Base-by-base conservation (phyloP, 2,329 filamentous ascomycete species). In the Pseudogymnoascus sp. region DNA sequence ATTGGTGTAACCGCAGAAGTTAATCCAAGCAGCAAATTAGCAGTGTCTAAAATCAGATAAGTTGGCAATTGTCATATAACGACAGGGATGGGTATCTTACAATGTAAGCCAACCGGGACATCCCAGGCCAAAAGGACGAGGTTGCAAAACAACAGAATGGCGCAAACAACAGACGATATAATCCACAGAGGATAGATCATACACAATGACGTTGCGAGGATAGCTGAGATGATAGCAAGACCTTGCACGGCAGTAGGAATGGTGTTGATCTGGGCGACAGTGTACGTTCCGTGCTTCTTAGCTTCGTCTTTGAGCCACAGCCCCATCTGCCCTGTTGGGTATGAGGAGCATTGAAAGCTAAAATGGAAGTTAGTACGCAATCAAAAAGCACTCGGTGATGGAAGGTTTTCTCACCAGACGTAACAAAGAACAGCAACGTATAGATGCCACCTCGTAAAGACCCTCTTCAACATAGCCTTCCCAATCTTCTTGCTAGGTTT, bases 231-330 rank as follows among this genome's bases (percentile, higher is more conserved):
- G 4, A 74, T 67, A 1, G 72, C 70, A 11, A 74, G 68, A 1
- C 65, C 71, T 37, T 73, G 70, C 0, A 67, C 69, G 1, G 69
- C 65, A 18, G 66, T 67, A 1, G 66, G 66, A 4, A 66, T 63
- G 5, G 69, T 72, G 65, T 75, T 74, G 51, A 75, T 73, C 14
- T 74, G 64, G 0, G 71, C 64, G 1, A 72, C 67, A 0, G 71
- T 67, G 42, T 72, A 75, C 5, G 66, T 68, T 23, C 47, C 47
- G 14, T 54, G 47, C 47, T 54, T 54, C 47, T 54, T 54, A 31
- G 11, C 42, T 80, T 79, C 77, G 83, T 77, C 23, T 59, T 70
- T 69, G 7, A 69, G 64, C 68, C 68, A 70, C 8, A 70, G 47
- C 12, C 64, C 67, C 67, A 70, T 69, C 21, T 70, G 68, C 10